A percentile compares a stretch with the other conserved stretches of the same genome.
Evolutionary conservation across 78 protist genomes (phyloP).

Genomic region (Dictyostelium intermedium): DNA sequence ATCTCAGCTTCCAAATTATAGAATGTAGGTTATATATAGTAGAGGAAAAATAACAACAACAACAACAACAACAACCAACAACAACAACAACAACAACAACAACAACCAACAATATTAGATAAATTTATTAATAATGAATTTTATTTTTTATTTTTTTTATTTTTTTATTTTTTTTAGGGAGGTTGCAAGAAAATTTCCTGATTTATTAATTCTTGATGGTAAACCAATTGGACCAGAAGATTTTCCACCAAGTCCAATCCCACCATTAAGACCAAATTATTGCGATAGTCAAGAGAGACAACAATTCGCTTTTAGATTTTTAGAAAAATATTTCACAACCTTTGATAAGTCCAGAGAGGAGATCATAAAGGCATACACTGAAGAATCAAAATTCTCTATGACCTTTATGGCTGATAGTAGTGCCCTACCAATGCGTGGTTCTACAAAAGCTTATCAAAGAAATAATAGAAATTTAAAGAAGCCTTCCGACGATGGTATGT

Average conservation of each 20-base stretch:
- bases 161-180: slow-evolving; percentile 27
- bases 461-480: slow-evolving; percentile 51
- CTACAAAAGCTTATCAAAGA: slow-evolving; percentile 18
- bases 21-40: slow-evolving; percentile 31
- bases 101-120: background rate
- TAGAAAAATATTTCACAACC: slow-evolving; percentile 47
- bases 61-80: background rate
- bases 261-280: slow-evolving; percentile 44
- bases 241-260: slow-evolving; percentile 66
- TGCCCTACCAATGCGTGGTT: background rate
- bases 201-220: slow-evolving; percentile 33
- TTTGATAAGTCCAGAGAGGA: slow-evolving; percentile 23
- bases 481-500: background rate
- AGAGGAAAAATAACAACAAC: background rate
- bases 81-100: too few species aligned
- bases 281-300: slow-evolving; percentile 42
- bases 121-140: background rate
- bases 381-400: slow-evolving; percentile 41
- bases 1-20: slow-evolving; percentile 14
- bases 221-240: slow-evolving; percentile 31
- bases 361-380: slow-evolving; percentile 35
- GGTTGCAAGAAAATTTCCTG: slow-evolving; percentile 68
- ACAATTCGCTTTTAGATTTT: slow-evolving; percentile 53
- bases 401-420: slow-evolving; percentile 6
- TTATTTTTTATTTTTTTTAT: too few species aligned